These are phyloP conservation scores for Phyllosticta citribraziliensis DNA, from an alignment of 2,329 filamentous ascomycete genomes.

Conservation along the genomic window DNA sequence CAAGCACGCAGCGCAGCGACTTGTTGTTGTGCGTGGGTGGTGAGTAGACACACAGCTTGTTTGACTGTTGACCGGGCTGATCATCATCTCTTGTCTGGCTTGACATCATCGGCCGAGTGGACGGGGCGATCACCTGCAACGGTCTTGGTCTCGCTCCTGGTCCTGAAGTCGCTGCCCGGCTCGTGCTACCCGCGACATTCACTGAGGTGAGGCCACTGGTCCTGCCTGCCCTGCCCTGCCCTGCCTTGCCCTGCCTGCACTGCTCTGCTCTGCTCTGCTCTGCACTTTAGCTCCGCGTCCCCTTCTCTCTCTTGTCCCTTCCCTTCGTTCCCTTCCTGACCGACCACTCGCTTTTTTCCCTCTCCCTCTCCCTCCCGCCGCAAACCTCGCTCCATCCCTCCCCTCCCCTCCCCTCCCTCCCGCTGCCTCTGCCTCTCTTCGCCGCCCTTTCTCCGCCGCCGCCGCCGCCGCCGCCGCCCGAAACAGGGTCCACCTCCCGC, in stretches of 20 bases:
- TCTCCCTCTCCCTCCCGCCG: not conserved
- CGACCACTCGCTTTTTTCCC: not conserved
- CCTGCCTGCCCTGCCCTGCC: too few relatives aligned
- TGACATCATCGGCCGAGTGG: not conserved
- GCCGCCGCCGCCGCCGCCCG: conserved; percentile 3
- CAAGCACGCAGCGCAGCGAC: too few relatives aligned
- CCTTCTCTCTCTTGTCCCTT: not conserved
- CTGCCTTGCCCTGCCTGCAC: not conserved
- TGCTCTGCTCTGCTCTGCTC: not conserved
- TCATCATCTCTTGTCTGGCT: not conserved
- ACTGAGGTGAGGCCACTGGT: too few relatives aligned
- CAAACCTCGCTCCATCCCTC: too few relatives aligned
- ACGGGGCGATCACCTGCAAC: not conserved
- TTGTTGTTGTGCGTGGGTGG: too few relatives aligned
- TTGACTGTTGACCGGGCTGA: not conserved
- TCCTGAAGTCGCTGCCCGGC: too few relatives aligned
- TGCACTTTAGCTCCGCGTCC: not conserved
- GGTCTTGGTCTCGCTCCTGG: too few relatives aligned
- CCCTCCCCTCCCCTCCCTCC: not conserved
- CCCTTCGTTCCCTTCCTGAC: too few relatives aligned
- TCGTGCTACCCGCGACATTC: not conserved
- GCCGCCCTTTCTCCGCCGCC: too few relatives aligned
- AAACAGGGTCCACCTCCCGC: conserved; percentile 9
- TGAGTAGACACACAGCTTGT: too few relatives aligned
- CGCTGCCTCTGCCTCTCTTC: too few relatives aligned